phyloP scores from a whole-genome alignment of 306 rosid species.

The Nissolia schottii region DNA sequence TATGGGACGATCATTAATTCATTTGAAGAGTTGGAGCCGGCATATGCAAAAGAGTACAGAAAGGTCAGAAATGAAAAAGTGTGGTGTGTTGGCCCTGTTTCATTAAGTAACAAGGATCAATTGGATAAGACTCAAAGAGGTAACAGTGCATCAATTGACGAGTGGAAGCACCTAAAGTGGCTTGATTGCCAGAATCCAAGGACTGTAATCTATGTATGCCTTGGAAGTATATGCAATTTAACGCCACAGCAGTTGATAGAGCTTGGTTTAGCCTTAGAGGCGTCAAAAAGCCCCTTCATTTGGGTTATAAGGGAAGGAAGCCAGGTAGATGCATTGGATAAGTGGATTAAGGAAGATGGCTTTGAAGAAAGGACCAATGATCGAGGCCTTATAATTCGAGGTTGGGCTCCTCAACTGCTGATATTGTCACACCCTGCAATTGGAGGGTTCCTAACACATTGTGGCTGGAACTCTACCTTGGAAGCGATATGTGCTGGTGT shows the following conservation, averaged over 20 bases:
- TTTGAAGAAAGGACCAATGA: slow-evolving; percentile 38
- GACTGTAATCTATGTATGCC: slow-evolving; percentile 49
- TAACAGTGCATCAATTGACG: slow-evolving; percentile 28
- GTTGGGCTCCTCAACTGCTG: slow-evolving; percentile 59
- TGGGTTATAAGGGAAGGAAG: slow-evolving; percentile 46
- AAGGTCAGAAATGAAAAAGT: slow-evolving; percentile 30
- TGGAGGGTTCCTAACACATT: slow-evolving; percentile 56
- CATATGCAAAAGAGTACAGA: slow-evolving; percentile 35
- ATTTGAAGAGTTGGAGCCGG: slow-evolving; percentile 59
- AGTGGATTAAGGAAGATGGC: slow-evolving; percentile 27
- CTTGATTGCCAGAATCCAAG: slow-evolving; percentile 35
- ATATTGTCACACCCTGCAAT: slow-evolving; percentile 47
- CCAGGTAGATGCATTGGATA: slow-evolving; percentile 27
- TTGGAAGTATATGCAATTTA: slow-evolving; percentile 47
- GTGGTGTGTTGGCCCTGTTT: slow-evolving; percentile 60
- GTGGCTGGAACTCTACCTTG: slow-evolving; percentile 59
- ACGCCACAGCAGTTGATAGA: slow-evolving; percentile 28
- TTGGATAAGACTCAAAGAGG: slow-evolving; percentile 60
- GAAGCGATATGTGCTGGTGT: slow-evolving; percentile 52
- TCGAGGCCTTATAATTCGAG: slow-evolving; percentile 36
- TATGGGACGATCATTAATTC: slow-evolving; percentile 46
- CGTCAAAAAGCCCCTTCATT: slow-evolving; percentile 46
- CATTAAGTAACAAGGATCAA: slow-evolving; percentile 31
- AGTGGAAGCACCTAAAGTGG: slow-evolving; percentile 38
- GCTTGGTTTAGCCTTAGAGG: slow-evolving; percentile 50